Percentiles rank a stretch among this genome's conserved stretches.
These are phyloP conservation scores for Eutrema yunnanense DNA, from an alignment of 345 rosid species.

Conservation along the genomic window DNA sequence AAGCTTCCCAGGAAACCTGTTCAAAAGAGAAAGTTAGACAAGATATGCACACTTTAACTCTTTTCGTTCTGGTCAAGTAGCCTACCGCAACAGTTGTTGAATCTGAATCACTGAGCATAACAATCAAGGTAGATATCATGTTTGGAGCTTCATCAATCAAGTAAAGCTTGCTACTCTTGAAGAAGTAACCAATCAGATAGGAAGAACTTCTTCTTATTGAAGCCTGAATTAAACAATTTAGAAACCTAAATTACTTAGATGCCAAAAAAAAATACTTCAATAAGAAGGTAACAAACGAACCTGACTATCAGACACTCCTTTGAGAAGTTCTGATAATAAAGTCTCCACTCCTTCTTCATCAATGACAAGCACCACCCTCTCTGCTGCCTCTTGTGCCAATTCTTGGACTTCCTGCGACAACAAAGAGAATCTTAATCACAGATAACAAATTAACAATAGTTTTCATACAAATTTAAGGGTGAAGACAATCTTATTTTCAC, in stretches of 20 bases:
- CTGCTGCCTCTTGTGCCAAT: constrained; percentile 87
- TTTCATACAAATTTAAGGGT: constrained; percentile 3
- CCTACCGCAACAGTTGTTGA: constrained; percentile 74
- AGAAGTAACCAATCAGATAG: constrained; percentile 84
- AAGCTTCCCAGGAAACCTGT: constrained; percentile 96
- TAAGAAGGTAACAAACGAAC: constrained; percentile 33
- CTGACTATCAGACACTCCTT: constrained; percentile 72
- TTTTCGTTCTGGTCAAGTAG: constrained; percentile 10
- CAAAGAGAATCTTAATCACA: constrained; percentile 6
- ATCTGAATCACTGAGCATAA: constrained; percentile 87
- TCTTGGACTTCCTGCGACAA: constrained; percentile 62
- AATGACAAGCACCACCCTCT: constrained; percentile 75
- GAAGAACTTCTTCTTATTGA: constrained; percentile 84
- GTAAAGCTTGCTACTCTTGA: constrained; percentile 84
- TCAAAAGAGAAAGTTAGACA: constrained; percentile 19
- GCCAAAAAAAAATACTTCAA: not conserved
- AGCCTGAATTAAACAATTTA: constrained; percentile 45
- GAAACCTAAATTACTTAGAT: constrained; percentile 6
- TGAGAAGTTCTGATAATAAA: constrained; percentile 79
- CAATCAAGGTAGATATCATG: constrained; percentile 79
- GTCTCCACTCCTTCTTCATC: constrained; percentile 90
- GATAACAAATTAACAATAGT: not conserved
- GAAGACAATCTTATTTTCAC: constrained; percentile 30
- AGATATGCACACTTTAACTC: not conserved
- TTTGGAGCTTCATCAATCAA: constrained; percentile 95